Evolutionary conservation across 2,329 filamentous ascomycete species (phyloP), one percentile per base, ranked within the genome.

Genomic region (Nemania sp.): DNA sequence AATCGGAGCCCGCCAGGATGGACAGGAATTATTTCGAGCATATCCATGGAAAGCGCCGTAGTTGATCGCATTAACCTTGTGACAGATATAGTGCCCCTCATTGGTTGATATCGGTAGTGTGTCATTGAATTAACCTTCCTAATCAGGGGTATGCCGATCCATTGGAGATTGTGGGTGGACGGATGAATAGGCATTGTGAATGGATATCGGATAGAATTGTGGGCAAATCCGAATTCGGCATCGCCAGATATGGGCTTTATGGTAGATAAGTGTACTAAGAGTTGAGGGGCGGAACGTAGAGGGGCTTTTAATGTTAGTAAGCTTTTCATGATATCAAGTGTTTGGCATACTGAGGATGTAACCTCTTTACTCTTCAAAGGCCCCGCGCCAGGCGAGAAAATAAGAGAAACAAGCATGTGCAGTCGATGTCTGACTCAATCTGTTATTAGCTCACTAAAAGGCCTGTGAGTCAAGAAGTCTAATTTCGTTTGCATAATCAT

Each of bases 131-230:
- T 61, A 70, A 70, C 67, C 67, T 70, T 70, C 67, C 67, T 70
- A 70, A 67, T 69, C 55, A 57, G 58, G 67, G 64, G 38, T 64
- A 24, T 47, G 67, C 67, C 67, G 67, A 70, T 62, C 56, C 15
- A 20, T 24, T 58, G 61, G 64, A 49, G 64, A 67, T 59, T 45
- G 56, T 60, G 41, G 47, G n/a, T 47, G 26, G 32, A n/a, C 49
- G 43, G 27, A 52, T 15, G 35, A 22, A 8, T 56, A 35, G 20
- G 38, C 8, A 56, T n/a, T 8, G 35, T 43, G 53, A 35, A 41
- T 56, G 53, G 47, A 27, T 52, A 62, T 58, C 59, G 22, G 20
- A 51, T 59, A 26, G 24, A 35, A 64, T 45, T 32, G n/a, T 61
- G 55, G 49, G 41, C 13, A 63, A n/a, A 53, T 41, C 54, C 58